These are phyloP conservation scores for Trichophyton simii DNA, from an alignment of 2,329 filamentous ascomycete species.

Conservation along the genomic window DNA sequence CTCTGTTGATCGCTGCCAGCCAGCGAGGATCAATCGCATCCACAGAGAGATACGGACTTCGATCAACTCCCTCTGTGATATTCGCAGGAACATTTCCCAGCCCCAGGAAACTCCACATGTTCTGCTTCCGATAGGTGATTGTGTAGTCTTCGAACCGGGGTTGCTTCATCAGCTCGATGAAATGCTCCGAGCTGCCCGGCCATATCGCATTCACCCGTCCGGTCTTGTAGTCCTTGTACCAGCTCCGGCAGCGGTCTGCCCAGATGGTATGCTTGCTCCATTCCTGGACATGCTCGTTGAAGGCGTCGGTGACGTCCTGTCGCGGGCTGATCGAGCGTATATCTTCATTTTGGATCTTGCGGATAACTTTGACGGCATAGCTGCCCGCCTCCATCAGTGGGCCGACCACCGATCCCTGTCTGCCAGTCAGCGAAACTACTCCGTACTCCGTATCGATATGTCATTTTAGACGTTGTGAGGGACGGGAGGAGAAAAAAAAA, in stretches of 20 bases:
- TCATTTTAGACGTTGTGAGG: too few species aligned
- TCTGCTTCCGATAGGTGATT: conserved; percentile 19
- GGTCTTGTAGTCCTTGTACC: conserved; percentile 26
- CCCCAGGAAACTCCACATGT: conserved; percentile 23
- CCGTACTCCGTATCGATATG: too few species aligned
- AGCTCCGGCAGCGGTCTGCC: conserved; percentile 19
- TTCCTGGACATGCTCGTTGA: conserved; percentile 23
- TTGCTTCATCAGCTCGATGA: conserved; percentile 30
- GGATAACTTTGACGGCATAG: conserved; percentile 21
- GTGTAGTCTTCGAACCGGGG: conserved; percentile 37
- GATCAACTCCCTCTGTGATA: conserved; percentile 16
- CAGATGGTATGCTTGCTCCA: conserved; percentile 23
- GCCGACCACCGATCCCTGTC: conserved; percentile 19
- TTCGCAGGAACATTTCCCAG: conserved; percentile 22
- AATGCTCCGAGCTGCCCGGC: conserved; percentile 41
- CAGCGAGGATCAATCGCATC: conserved; percentile 25
- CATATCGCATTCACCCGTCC: conserved; percentile 38
- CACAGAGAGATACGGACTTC: conserved; percentile 23
- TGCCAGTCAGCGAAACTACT: conserved; percentile 14
- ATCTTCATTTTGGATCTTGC: conserved; percentile 23
- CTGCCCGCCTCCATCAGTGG: conserved; percentile 16
- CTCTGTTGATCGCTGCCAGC: conserved; percentile 17
- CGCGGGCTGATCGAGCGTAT: conserved; percentile 21
- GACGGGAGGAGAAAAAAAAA: not conserved
- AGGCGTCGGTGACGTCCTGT: conserved; percentile 25